Conservation (phyloP, 495 filamentous ascomycete species). For the Apodospora peruviana region DNA sequence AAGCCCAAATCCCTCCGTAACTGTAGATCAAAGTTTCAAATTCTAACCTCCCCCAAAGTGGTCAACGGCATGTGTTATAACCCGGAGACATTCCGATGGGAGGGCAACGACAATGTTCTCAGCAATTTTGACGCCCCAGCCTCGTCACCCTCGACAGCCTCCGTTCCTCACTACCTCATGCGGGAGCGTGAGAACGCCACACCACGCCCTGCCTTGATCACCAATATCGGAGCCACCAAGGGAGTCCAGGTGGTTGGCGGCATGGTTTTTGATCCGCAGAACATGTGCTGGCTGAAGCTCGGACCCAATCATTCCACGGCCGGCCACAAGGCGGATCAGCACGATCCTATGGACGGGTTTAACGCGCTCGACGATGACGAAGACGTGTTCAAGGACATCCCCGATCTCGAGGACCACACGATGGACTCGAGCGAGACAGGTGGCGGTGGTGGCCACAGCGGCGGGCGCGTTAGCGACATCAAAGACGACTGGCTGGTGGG, state of each 20-base stretch:
- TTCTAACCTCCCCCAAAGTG: constrained; percentile 41
- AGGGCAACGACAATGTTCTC: constrained; percentile 87
- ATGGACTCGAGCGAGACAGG: constrained; percentile 33
- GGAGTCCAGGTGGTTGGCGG: constrained; percentile 87
- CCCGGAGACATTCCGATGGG: constrained; percentile 76
- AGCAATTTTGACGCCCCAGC: constrained; percentile 62
- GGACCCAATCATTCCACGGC: constrained; percentile 25
- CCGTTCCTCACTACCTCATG: constrained; percentile 41
- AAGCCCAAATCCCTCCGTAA: too few species aligned
- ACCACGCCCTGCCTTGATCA: constrained; percentile 86
- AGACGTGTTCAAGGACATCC: constrained; percentile 51
- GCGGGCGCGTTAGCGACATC: constrained; percentile 45
- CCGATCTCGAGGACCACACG: constrained; percentile 46
- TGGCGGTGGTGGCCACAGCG: constrained; percentile 14
- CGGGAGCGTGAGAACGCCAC: constrained; percentile 53
- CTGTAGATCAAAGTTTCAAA: too few species aligned
- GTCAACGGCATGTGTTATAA: constrained; percentile 96
- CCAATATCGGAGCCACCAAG: constrained; percentile 67
- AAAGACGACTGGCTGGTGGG: constrained; percentile 79
- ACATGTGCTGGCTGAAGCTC: constrained; percentile 91
- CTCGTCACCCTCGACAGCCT: constrained; percentile 41
- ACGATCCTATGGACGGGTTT: constrained; percentile 65
- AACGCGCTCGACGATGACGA: constrained; percentile 65
- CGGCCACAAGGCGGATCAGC: constrained; percentile 27
- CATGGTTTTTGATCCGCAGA: constrained; percentile 95